phyloP scores from a whole-genome alignment of 768 basidiomycete species.

The Imleria badia region DNA sequence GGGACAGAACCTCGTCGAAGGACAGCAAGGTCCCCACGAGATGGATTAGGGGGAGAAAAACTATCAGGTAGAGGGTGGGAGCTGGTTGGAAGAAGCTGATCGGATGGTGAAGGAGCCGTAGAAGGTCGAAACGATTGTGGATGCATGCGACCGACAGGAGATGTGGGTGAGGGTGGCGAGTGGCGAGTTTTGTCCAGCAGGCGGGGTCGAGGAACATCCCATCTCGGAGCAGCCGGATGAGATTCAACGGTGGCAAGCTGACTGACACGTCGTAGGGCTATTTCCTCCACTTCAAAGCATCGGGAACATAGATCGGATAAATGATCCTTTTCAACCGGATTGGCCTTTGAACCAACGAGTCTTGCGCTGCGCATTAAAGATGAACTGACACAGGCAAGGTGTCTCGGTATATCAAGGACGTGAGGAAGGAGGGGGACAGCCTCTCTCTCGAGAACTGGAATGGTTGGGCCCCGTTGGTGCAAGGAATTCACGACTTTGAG shows the following conservation, averaged over 20 bases:
- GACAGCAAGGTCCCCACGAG: conserved; percentile 9
- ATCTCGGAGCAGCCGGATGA: conserved; percentile 9
- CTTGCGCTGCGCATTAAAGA: conserved; percentile 67
- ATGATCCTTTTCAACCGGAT: conserved; percentile 32
- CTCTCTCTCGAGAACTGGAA: conserved; percentile 63
- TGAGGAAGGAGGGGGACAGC: conserved; percentile 72
- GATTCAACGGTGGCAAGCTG: conserved; percentile 42
- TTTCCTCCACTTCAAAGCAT: conserved; percentile 72
- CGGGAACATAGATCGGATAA: conserved; percentile 56
- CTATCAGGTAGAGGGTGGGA: conserved; percentile 1
- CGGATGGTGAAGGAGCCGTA: conserved; percentile 45
- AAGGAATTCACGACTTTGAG: conserved; percentile 54
- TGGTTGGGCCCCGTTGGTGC: conserved; percentile 52
- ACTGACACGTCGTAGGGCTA: conserved; percentile 64
- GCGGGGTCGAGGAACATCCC: conserved; percentile 15
- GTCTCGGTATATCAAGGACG: conserved; percentile 73
- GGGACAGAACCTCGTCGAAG: conserved; percentile 29
- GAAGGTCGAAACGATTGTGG: conserved; percentile 43
- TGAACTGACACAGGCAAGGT: conserved; percentile 74
- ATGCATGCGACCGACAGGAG: conserved; percentile 10
- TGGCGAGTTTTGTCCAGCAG: not conserved
- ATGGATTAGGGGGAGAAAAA: conserved; percentile 1
- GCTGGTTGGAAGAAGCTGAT: conserved; percentile 7
- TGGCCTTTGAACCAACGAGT: conserved; percentile 38
- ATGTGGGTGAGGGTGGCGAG: conserved; percentile 24